A percentile compares a stretch with the other conserved stretches of the same genome.
Conservation (phyloP, 208 protist species). For the Acanthamoeba triangularis region DNA sequence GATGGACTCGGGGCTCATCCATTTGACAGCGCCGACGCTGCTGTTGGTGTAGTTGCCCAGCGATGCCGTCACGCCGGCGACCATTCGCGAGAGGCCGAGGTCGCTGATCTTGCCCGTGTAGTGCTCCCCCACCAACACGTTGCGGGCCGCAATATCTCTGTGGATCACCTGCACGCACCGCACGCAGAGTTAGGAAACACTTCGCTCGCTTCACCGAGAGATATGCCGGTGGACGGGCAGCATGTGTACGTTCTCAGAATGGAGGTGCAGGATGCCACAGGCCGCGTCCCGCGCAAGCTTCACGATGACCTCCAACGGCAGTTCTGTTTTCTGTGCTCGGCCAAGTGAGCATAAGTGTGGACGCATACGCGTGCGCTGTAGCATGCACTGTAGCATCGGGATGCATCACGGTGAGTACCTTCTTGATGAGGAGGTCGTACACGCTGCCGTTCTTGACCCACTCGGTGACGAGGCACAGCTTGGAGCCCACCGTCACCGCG, state of each 20-base stretch:
- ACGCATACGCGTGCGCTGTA: not conserved
- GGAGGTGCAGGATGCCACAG: constrained; percentile 64
- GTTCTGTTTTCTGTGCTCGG: not conserved
- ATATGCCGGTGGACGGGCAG: not conserved
- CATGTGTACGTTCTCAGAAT: constrained; percentile 52
- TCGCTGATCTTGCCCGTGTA: constrained; percentile 26
- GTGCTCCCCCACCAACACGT: constrained; percentile 40
- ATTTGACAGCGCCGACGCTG: constrained; percentile 59
- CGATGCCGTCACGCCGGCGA: constrained; percentile 1
- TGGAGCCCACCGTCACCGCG: constrained; percentile 21
- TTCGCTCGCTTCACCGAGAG: not conserved
- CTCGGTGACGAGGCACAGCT: constrained; percentile 53
- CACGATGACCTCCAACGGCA: not conserved
- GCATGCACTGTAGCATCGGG: too few species aligned
- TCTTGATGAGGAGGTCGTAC: constrained; percentile 63
- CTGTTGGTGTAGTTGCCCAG: constrained; percentile 41
- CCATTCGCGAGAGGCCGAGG: not conserved
- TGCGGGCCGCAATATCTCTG: not conserved
- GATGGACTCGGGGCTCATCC: constrained; percentile 63
- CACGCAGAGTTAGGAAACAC: not conserved
- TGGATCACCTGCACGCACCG: constrained; percentile 11
- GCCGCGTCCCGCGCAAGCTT: constrained; percentile 50
- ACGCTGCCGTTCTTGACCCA: constrained; percentile 37
- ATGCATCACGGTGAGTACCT: too few species aligned
- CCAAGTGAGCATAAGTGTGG: not conserved